Evolutionary conservation across 176 grass and related monocot species (phyloP).

Genomic region (Calamus simplicifolius): DNA sequence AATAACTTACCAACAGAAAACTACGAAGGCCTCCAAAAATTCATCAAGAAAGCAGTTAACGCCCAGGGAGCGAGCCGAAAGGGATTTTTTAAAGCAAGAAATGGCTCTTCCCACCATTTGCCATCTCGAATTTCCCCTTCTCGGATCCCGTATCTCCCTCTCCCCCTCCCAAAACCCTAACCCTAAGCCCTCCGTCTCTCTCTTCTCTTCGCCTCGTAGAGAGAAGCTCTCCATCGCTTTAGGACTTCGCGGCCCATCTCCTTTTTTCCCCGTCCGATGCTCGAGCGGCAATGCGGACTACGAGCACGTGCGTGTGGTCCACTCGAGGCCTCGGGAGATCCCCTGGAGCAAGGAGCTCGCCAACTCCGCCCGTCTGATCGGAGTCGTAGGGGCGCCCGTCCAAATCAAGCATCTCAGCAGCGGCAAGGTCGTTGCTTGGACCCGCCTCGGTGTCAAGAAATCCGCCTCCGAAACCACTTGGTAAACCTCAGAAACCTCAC

Average conservation of each 20-base stretch:
- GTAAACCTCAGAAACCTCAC: slow-evolving; percentile 17
- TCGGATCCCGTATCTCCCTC: too few species aligned
- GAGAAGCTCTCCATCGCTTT: neutral
- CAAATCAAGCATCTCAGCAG: slow-evolving; percentile 67
- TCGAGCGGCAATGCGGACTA: slow-evolving; percentile 5
- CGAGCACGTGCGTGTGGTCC: slow-evolving; percentile 10
- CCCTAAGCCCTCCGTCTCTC: too few species aligned
- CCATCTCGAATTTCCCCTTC: too few species aligned
- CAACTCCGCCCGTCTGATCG: slow-evolving; percentile 72
- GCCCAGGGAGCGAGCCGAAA: too few species aligned
- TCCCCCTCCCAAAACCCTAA: too few species aligned
- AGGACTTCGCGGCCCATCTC: neutral
- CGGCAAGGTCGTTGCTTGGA: slow-evolving; percentile 56
- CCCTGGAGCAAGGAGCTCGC: slow-evolving; percentile 63
- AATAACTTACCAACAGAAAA: too few species aligned
- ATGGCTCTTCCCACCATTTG: too few species aligned
- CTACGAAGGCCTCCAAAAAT: too few species aligned
- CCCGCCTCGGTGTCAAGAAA: slow-evolving; percentile 67
- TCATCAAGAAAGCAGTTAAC: too few species aligned
- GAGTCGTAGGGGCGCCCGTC: slow-evolving; percentile 50
- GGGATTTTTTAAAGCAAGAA: too few species aligned
- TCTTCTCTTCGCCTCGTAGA: too few species aligned
- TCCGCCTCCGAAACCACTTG: slow-evolving; percentile 67
- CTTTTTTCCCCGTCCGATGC: slow-evolving; percentile 2
- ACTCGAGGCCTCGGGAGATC: slow-evolving; percentile 49